These are phyloP conservation scores for Senna siamea DNA, from an alignment of 306 rosid species.

Conservation along the genomic window DNA sequence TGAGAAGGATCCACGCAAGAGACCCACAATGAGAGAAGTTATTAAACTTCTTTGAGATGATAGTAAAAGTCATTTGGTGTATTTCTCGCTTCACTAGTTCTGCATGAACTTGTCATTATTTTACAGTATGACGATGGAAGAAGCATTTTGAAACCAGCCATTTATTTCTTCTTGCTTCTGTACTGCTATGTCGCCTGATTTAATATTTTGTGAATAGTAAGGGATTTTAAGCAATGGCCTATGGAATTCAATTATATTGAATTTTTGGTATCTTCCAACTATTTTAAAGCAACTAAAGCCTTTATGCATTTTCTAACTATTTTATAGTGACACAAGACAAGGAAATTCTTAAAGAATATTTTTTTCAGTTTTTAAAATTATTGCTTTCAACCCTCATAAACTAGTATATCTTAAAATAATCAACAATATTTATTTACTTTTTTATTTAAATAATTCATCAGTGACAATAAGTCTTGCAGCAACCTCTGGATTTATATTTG, in stretches of 20 bases:
- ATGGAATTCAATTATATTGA: too few relatives aligned
- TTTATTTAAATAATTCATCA: background rate
- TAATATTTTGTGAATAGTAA: too few relatives aligned
- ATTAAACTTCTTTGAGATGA: conserved; percentile 6
- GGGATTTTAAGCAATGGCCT: too few relatives aligned
- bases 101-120: too few relatives aligned
- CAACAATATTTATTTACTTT: background rate
- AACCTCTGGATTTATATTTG: too few relatives aligned
- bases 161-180: background rate
- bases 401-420: background rate
- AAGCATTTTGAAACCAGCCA: background rate
- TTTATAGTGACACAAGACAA: too few relatives aligned
- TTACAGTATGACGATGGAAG: background rate
- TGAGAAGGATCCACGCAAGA: conserved; percentile 43
- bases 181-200: background rate
- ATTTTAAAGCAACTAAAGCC: too few relatives aligned
- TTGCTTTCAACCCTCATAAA: background rate
- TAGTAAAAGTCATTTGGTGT: background rate
- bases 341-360: too few relatives aligned
- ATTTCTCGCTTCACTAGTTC: background rate
- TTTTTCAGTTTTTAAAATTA: background rate
- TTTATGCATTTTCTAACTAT: too few relatives aligned
- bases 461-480: too few relatives aligned
- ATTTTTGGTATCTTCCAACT: background rate
- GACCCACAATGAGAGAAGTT: conserved; percentile 62